These are phyloP conservation scores for Elasticomyces elasticus DNA, from an alignment of 495 filamentous ascomycete species.

Conservation along the genomic window DNA sequence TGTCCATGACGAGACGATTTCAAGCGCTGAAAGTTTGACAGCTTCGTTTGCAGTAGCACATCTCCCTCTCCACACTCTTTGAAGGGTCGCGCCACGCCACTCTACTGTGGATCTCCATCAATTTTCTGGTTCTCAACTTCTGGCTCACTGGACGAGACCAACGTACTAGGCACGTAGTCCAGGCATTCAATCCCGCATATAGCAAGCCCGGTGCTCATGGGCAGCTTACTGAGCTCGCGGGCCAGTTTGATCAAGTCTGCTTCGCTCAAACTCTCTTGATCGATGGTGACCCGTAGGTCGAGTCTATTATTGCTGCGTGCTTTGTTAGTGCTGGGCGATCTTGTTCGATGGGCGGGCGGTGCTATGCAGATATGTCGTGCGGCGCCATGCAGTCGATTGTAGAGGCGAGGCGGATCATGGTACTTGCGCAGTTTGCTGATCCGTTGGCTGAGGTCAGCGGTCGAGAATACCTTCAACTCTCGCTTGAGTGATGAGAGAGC, in stretches of 20 bases:
- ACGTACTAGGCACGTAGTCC: neutral
- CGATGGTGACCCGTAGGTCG: neutral
- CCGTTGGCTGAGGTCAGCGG: neutral
- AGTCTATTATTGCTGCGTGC: neutral
- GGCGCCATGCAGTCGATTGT: neutral
- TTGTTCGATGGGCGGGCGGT: neutral
- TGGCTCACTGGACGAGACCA: too few relatives aligned
- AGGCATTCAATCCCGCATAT: neutral
- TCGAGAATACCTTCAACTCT: neutral
- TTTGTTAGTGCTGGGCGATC: neutral
- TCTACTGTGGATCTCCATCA: too few relatives aligned
- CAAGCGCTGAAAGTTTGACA: too few relatives aligned
- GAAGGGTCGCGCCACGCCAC: too few relatives aligned
- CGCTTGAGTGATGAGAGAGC: neutral
- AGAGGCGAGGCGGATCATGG: neutral
- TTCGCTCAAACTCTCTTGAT: neutral
- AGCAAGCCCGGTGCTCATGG: neutral
- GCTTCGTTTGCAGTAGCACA: too few relatives aligned
- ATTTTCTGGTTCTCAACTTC: too few relatives aligned
- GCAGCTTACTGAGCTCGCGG: neutral
- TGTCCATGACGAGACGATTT: too few relatives aligned
- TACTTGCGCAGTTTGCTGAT: neutral
- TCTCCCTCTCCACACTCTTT: too few relatives aligned
- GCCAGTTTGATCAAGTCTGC: neutral
- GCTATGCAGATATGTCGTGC: neutral